Evolutionary conservation across 371 early-diverging fungal genomes (phyloP).

Genomic region (Quaeritorhiza haematococci): DNA sequence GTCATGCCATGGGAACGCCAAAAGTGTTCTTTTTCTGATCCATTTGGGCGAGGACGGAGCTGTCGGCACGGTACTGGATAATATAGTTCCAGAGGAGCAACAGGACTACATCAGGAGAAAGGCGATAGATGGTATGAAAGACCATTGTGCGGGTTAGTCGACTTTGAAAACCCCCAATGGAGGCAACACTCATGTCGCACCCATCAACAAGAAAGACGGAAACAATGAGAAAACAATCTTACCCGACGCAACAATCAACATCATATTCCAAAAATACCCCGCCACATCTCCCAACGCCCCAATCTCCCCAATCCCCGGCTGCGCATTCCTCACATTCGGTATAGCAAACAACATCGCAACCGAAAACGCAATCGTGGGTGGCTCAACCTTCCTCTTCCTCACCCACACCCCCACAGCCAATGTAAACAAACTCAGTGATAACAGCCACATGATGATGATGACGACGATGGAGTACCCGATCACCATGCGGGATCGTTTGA

Average conservation of each 20-base stretch:
- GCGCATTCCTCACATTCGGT: background rate
- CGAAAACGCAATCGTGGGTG: constrained; percentile 16
- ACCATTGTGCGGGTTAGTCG: background rate
- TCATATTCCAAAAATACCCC: background rate
- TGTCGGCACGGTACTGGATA: background rate
- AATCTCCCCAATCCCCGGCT: background rate
- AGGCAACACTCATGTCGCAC: background rate
- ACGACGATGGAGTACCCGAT: constrained; percentile 10
- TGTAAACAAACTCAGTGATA: constrained; percentile 34
- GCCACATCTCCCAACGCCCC: background rate
- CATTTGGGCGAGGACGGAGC: no score
- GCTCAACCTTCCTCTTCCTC: constrained; percentile 19
- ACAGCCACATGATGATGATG: constrained; percentile 40
- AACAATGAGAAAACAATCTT: background rate
- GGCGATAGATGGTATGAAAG: background rate
- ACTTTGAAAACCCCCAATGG: background rate
- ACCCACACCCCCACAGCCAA: constrained; percentile 33
- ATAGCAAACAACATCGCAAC: constrained; percentile 11
- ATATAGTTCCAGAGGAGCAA: background rate
- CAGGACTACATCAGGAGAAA: no score
- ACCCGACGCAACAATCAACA: background rate
- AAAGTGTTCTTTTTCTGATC: no score
- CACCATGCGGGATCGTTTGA: background rate
- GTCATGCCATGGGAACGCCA: no score
- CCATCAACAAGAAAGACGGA: background rate